Percentiles rank a stretch among this genome's conserved stretches.
These are phyloP conservation scores for Cyberlindnera xylosilytica DNA, from an alignment of 805 yeast species.

Conservation along the genomic window DNA sequence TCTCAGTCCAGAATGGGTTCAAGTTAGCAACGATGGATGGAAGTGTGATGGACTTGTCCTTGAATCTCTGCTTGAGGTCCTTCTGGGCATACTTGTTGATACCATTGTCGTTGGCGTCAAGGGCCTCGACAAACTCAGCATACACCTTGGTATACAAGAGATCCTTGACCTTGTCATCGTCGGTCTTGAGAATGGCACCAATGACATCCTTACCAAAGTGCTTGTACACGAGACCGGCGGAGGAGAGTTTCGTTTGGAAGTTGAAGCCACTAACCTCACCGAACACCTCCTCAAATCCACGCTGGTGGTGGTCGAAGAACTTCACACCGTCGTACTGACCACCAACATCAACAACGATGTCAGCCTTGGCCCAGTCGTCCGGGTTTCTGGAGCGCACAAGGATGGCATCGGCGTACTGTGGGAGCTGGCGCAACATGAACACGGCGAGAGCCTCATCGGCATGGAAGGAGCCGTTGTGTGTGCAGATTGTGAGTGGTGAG, in stretches of 20 bases:
- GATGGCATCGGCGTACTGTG: constrained; percentile 61
- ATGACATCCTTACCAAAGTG: constrained; percentile 77
- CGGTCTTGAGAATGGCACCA: constrained; percentile 42
- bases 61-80: constrained; percentile 55
- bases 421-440: constrained; percentile 71
- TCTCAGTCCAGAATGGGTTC: constrained; percentile 84
- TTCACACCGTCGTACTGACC: constrained; percentile 85
- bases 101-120: constrained; percentile 97
- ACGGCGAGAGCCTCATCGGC: constrained; percentile 97
- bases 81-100: constrained; percentile 62
- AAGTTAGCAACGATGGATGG: constrained; percentile 75
- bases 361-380: constrained; percentile 77
- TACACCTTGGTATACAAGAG: constrained; percentile 75
- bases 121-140: constrained; percentile 80
- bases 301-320: constrained; percentile 94
- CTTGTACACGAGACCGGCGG: constrained; percentile 92
- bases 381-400: constrained; percentile 84
- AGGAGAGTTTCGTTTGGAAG: constrained; percentile 75
- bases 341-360: constrained; percentile 92
- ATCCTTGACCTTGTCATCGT: constrained; percentile 46
- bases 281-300: constrained; percentile 81
- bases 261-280: constrained; percentile 33
- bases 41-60: constrained; percentile 68
- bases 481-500: constrained; percentile 63
- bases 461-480: constrained; percentile 92